phyloP scores from a whole-genome alignment of 495 filamentous ascomycete genomes.

The Tuber magnatum region DNA sequence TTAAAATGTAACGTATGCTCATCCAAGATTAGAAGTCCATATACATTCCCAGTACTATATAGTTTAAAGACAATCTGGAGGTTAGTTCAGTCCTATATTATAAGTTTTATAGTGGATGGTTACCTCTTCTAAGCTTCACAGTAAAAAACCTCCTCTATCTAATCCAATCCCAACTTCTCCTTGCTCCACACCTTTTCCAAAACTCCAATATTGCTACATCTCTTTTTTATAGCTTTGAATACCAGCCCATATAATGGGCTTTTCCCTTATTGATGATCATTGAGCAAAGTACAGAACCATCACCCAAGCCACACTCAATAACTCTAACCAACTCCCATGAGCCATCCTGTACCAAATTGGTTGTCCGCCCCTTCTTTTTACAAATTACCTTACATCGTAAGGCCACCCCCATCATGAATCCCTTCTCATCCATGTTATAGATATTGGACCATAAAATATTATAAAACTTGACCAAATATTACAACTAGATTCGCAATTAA shows the following conservation, averaged over 20 bases:
- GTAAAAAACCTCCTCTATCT: conserved; percentile 17
- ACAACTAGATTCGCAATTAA: no score
- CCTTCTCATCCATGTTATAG: conserved; percentile 16
- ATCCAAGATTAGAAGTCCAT: conserved; percentile 7
- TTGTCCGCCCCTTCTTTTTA: background rate
- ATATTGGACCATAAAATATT: no score
- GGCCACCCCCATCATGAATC: conserved; percentile 9
- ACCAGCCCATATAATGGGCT: no score
- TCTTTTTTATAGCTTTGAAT: background rate
- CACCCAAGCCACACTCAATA: conserved; percentile 3
- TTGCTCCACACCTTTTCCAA: conserved; percentile 7
- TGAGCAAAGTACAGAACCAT: conserved; percentile 3
- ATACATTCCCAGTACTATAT: background rate
- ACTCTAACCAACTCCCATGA: conserved; percentile 10
- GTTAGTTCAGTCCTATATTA: background rate
- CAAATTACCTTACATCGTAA: conserved; percentile 4
- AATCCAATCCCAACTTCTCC: background rate
- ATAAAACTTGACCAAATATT: no score
- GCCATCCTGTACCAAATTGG: conserved; percentile 7
- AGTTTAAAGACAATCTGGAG: background rate
- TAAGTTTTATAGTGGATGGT: background rate
- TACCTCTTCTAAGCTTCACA: background rate
- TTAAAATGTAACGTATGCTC: conserved; percentile 13
- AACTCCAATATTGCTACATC: conserved; percentile 3
- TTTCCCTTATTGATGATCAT: conserved; percentile 12